These are phyloP conservation scores for Aspergillus latus DNA, from an alignment of 2,329 filamentous ascomycete species.

Conservation along the genomic window DNA sequence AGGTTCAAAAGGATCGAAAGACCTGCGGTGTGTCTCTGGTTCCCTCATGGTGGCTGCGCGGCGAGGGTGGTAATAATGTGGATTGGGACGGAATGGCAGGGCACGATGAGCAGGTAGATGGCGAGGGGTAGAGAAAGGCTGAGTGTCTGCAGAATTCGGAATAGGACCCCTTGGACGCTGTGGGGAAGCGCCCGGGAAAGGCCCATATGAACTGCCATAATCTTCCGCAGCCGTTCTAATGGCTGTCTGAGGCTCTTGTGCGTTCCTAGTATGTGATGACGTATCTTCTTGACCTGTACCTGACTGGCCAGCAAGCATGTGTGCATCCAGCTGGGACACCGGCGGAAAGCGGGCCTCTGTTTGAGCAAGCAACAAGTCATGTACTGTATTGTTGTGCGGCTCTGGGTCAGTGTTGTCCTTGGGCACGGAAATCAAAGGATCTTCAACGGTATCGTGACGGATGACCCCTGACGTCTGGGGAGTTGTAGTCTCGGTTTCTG, in stretches of 20 bases:
- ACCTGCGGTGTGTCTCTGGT: constrained; percentile 3
- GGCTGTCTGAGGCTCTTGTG: neutral
- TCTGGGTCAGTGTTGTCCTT: neutral
- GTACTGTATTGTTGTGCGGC: constrained; percentile 1
- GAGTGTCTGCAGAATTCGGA: too few relatives aligned
- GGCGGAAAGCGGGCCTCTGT: constrained; percentile 37
- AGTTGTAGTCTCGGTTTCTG: neutral
- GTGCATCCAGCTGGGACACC: constrained; percentile 40
- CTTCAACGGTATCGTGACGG: neutral
- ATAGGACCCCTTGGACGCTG: constrained; percentile 10
- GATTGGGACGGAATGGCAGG: neutral
- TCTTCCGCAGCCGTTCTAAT: neutral
- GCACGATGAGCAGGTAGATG: neutral
- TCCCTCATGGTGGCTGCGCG: constrained; percentile 10
- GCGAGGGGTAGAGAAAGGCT: neutral
- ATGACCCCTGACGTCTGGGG: constrained; percentile 5
- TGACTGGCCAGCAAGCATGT: constrained; percentile 28
- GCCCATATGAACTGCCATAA: neutral
- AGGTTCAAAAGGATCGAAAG: constrained; percentile 21
- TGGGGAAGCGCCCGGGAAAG: constrained; percentile 16
- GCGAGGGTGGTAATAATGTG: neutral
- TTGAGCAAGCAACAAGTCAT: constrained; percentile 22
- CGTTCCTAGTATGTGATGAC: neutral
- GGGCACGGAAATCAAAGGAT: neutral
- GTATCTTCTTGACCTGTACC: constrained; percentile 2